Base-by-base conservation (phyloP, 768 basidiomycete species). In the Macrolepiota fuliginosa region DNA sequence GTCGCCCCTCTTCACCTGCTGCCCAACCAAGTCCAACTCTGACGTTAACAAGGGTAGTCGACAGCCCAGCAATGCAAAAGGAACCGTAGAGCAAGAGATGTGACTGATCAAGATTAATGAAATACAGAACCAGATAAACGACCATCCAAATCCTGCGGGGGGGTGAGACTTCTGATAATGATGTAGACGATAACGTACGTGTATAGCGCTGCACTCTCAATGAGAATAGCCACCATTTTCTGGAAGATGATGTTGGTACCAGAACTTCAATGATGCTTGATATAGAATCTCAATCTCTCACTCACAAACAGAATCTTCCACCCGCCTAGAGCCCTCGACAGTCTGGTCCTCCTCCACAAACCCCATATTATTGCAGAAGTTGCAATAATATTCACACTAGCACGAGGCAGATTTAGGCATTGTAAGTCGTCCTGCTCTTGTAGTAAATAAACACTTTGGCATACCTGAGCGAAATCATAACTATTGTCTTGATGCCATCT, bases 171-270 rank as follows among this genome's bases (percentile, higher is more conserved):
- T 1, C 25, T 22, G 22, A 1, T 19, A 36, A 12, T 29, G 55
- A 27, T 39, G 52, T 15, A 15, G 17, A 5, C 29, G 24, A 22
- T 27, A 45, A 47, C 60, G n/a, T 60, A 65, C 64, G 58, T 60
- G 17, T 62, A 59, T 6, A 65, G 54, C 6, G 64, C 62, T 3
- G 64, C 64, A 40, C 64, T 65, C 35, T 65, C 64, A 9, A 62
- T 54, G 54, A 65, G 50, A 29, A 65, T 65, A 19, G 45, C 24
- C 2, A 57, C 32, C 2, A 57, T 12, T 49, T 36, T 57, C 56
- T 57, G 11, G 42, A 45, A 45, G 7, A 19, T 19, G 9, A 45
- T 17, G n/a, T n/a, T n/a, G 13, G 19, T 45, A 45, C 17, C 19
- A n/a, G 42, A 22, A 19, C 17, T 45, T 19, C 19, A 17, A n/a